A percentile compares a stretch with the other conserved stretches of the same genome.
Evolutionary conservation across 2,329 filamentous ascomycete species (phyloP).

Genomic region (Colletotrichum sp.): DNA sequence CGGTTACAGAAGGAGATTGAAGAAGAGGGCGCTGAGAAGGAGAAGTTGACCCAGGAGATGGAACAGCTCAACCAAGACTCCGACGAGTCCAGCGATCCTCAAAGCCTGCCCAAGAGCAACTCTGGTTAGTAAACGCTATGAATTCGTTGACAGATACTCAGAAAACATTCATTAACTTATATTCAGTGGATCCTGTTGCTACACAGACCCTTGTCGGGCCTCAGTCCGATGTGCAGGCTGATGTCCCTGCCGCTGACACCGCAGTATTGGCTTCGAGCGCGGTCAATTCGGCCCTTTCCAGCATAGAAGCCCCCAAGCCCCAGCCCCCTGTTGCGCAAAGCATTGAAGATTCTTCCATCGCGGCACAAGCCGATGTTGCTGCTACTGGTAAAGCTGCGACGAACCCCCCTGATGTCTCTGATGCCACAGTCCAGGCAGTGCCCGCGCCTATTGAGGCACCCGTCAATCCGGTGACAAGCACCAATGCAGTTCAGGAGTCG

Average conservation of each 20-base stretch:
- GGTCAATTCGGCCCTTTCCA: background rate
- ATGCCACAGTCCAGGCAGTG: background rate
- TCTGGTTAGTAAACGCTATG: background rate
- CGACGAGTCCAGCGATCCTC: background rate
- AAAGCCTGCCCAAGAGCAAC: slow-evolving; percentile 11
- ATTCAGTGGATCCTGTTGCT: slow-evolving; percentile 2
- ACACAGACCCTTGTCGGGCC: background rate
- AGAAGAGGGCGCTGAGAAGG: slow-evolving; percentile 37
- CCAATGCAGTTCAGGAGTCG: background rate
- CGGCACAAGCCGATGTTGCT: background rate
- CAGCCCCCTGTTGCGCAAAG: background rate
- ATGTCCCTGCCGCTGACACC: background rate
- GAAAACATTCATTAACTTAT: background rate
- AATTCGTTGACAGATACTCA: background rate
- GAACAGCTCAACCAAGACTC: slow-evolving; percentile 13
- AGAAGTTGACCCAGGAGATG: slow-evolving; percentile 34
- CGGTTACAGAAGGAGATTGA: slow-evolving; percentile 54
- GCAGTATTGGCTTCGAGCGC: background rate
- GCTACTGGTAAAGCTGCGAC: slow-evolving; percentile 8
- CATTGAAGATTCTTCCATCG: background rate
- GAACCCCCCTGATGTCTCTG: background rate
- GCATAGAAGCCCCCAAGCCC: background rate
- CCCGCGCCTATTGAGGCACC: background rate
- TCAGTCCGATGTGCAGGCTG: background rate
- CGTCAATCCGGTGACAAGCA: background rate